Evolutionary conservation across 2,329 filamentous ascomycete species (phyloP), one percentile per base, ranked within the genome.

Genomic region (Rhexocercosporidium sp.): DNA sequence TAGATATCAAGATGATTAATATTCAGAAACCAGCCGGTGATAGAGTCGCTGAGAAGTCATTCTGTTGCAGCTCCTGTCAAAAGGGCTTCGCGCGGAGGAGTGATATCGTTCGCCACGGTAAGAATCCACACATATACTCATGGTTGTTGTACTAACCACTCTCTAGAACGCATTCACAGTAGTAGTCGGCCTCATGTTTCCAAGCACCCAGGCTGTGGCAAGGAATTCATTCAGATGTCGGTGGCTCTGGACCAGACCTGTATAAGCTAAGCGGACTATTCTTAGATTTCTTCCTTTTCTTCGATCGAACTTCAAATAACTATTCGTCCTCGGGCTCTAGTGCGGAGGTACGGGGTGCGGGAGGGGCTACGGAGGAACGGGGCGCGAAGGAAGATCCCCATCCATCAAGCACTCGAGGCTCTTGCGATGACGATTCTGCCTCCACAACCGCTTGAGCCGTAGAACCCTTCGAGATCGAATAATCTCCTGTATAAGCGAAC

Each of bases 401-500:
- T 65, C 37, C 14, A 62, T 68, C 39, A 62, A 65, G 31, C 34
- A 68, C 57, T 62, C 34, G 29, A 62, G 62, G 66, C 56, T 68
- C 53, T 64, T 66, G 29, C 49, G 51, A 53, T 61, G 31, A 66
- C 59, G 53, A 66, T 60, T 66, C 49, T 64, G 46, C 53, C 59
- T 63, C 53, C 18, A 66, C 37, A 63, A 56, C 56, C 59, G 67
- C 64, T 64, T 64, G 41, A 64, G 67, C 59, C 34, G 59, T 69
- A 64, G 46, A 66, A 31, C 44, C 64, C 59, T 60, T 66, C 31
- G 54, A 57, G 59, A 66, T 63, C 51, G 62, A 68, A 64, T 70
- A 70, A 65, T 70, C 66, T 66, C 66, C 59, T 54, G 46, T 68
- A 68, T 70, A 70, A 34, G 66, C 68, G 51, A 68, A 70, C 53